Base-by-base conservation (phyloP, 2,329 filamentous ascomycete genomes). In the Pseudocercospora crystallina region DNA sequence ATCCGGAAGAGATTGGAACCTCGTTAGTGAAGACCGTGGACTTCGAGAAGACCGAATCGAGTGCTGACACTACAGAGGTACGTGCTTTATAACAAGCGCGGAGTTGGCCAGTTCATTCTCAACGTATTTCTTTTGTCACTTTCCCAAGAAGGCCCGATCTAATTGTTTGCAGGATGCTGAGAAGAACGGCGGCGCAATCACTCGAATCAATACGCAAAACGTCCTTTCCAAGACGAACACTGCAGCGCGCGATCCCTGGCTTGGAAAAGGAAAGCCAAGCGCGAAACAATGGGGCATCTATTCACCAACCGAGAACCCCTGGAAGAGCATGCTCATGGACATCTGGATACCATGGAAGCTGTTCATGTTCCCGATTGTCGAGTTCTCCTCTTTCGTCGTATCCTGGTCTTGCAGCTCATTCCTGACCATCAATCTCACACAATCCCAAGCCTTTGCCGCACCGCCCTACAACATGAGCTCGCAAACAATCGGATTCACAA, bases 311-410 rank as follows among this genome's bases (percentile, higher is more conserved):
- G 68, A 74, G 2, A 70, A 79, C 41, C 71, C 73, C 0, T 68
- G 70, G 55, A 71, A 69, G 57, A 73, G 71, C 15, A 70, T 84
- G 26, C 36, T 79, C 2, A 65, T 75, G 29, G 80, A 82, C 57
- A 71, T 86, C 15, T 83, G 77, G 76, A 74, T 81, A 7, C 83
- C 83, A 0, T 83, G 80, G 76, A 82, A 84, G 58, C 71, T 86
- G 1, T 79, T 83, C 61, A 58, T 73, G 0, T 86, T 81, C 65
- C 83, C 83, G 0, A 85, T 86, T 50, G 78, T 85, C 36, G 76
- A 84, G 55, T 81, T 83, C 50, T 74, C 82, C 1, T 75, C 80
- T 12, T 85, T 86, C 58, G 76, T 83, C 20, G 80, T 84, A 5
- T 80, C 77, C 17, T 85, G 80, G 80, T 75, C 73, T 8, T 80